These are phyloP conservation scores for Aspergillus sp. DNA, from an alignment of 2,329 filamentous ascomycete genomes.

Conservation along the genomic window DNA sequence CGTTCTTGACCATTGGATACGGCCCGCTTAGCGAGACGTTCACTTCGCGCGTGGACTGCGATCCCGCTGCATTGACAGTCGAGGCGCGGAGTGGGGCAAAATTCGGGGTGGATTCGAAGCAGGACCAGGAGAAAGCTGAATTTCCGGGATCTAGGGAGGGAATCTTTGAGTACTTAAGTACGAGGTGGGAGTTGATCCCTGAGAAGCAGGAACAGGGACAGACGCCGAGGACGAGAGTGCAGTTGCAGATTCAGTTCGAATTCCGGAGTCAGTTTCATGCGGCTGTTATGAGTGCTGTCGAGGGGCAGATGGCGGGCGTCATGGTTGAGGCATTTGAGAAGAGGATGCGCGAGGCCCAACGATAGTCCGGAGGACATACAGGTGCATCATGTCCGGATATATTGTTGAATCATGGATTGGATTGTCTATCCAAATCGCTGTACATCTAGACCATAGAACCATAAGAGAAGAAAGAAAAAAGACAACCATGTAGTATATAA, in stretches of 20 bases:
- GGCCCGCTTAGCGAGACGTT: constrained; percentile 76
- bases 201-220: constrained; percentile 21
- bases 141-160: constrained; percentile 40
- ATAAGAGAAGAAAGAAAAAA: constrained; percentile 6
- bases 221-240: constrained; percentile 57
- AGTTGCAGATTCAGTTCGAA: constrained; percentile 67
- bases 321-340: constrained; percentile 94
- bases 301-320: constrained; percentile 71
- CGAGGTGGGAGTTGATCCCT: constrained; percentile 37
- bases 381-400: too few species aligned
- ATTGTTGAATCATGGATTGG: constrained; percentile 24
- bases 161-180: constrained; percentile 39
- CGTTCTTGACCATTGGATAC: constrained; percentile 77
- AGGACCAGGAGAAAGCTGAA: constrained; percentile 49
- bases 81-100: constrained; percentile 55
- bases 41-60: constrained; percentile 68
- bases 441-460: constrained; percentile 12
- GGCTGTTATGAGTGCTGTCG: constrained; percentile 69
- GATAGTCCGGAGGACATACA: not conserved
- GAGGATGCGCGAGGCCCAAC: constrained; percentile 50
- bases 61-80: constrained; percentile 57
- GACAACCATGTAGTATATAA: constrained; percentile 18
- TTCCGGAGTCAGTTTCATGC: constrained; percentile 87
- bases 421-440: constrained; percentile 9
- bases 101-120: constrained; percentile 50